Percentiles rank a stretch among this genome's conserved stretches.
phyloP scores from a whole-genome alignment of 305 asterid genomes.

The Fraxinus latifolia region DNA sequence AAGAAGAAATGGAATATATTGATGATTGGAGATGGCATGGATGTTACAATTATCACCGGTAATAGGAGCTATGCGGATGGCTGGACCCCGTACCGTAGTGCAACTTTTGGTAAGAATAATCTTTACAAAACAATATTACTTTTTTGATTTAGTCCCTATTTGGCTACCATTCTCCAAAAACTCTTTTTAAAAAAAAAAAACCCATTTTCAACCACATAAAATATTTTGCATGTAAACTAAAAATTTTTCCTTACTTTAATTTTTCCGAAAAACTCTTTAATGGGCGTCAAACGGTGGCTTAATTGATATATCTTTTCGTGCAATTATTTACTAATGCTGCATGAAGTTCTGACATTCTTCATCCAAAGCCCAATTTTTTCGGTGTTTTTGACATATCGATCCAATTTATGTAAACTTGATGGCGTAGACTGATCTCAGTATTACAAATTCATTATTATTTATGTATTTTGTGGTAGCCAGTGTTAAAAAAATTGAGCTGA shows the following conservation, averaged over 20 bases:
- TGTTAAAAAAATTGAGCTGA: not conserved
- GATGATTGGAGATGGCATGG: constrained; percentile 75
- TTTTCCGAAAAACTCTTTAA: no score
- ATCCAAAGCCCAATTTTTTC: constrained; percentile 1
- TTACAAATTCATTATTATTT: not conserved
- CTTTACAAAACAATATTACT: not conserved
- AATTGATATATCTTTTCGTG: not conserved
- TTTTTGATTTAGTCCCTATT: no score
- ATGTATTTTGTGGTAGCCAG: not conserved
- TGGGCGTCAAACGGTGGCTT: not conserved
- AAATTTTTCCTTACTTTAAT: no score
- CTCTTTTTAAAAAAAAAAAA: no score
- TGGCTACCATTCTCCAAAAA: no score
- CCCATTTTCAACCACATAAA: no score
- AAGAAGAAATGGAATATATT: constrained; percentile 60
- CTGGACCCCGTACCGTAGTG: constrained; percentile 58
- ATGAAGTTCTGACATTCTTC: not conserved
- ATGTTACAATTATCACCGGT: constrained; percentile 59
- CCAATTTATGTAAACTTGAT: not conserved
- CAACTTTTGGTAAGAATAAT: constrained; percentile 58
- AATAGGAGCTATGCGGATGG: constrained; percentile 49
- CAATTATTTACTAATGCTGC: not conserved
- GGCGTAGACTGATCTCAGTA: not conserved
- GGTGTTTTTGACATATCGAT: not conserved
- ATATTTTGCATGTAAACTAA: not conserved